A percentile compares a stretch with the other conserved stretches of the same genome.
phyloP scores from a whole-genome alignment of 108 stramenopile genomes.

The Schizochytrium sp. region DNA sequence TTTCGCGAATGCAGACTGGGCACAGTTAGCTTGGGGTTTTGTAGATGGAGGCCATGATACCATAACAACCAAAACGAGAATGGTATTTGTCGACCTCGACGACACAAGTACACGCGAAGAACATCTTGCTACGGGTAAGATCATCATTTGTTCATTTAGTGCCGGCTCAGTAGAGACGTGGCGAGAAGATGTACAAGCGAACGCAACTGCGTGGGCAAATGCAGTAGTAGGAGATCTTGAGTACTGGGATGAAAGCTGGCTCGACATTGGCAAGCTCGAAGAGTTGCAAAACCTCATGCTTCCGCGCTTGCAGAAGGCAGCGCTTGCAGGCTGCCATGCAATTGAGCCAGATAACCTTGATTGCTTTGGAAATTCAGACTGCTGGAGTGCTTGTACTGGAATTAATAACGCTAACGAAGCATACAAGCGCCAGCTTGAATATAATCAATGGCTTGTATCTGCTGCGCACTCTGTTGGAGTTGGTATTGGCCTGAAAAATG shows the following conservation, averaged over 20 bases:
- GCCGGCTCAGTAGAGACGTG: constrained; percentile 42
- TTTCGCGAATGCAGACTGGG: background rate
- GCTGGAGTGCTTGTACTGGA: background rate
- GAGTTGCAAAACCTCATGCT: background rate
- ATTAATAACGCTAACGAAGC: background rate
- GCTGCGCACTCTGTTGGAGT: constrained; percentile 38
- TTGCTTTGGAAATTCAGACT: constrained; percentile 8
- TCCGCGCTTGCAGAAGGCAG: constrained; percentile 1
- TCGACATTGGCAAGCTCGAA: background rate
- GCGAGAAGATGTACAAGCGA: background rate
- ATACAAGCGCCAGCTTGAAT: constrained; percentile 43
- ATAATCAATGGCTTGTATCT: constrained; percentile 57
- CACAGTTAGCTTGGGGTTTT: constrained; percentile 37
- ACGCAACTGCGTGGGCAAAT: background rate
- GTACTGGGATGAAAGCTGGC: constrained; percentile 27
- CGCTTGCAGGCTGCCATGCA: background rate
- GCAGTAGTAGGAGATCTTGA: constrained; percentile 25
- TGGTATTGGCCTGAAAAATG: constrained; percentile 63
- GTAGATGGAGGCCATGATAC: background rate
- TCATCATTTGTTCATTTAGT: constrained; percentile 40
- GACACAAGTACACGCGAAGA: background rate
- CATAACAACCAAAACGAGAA: background rate
- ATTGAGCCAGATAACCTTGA: constrained; percentile 47
- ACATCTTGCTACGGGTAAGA: background rate
- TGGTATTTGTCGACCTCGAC: constrained; percentile 55